Percentiles rank a stretch among this genome's conserved stretches.
Conservation (phyloP, 139 green algal genomes). For the Micractinium conductrix region DNA sequence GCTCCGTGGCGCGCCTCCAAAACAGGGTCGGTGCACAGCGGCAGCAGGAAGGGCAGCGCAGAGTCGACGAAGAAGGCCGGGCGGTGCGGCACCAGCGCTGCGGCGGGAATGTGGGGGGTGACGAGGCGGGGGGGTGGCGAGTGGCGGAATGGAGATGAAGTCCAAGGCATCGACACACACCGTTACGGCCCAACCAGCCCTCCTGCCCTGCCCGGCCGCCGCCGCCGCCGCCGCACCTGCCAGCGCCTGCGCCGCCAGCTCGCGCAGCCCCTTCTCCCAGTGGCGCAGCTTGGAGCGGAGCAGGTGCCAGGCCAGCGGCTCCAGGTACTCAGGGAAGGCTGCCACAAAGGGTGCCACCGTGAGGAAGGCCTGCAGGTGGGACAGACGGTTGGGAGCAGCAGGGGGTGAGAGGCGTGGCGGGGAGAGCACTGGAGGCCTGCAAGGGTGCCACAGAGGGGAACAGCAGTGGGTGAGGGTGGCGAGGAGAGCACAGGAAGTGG, state of each 20-base stretch:
- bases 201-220: background rate
- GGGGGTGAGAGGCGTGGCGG: background rate
- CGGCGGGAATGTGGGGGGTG: too few relatives aligned
- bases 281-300: slow-evolving; percentile 86
- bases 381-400: background rate
- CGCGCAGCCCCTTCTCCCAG: slow-evolving; percentile 89
- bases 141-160: too few relatives aligned
- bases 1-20: slow-evolving; percentile 87
- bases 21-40: slow-evolving; percentile 51
- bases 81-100: slow-evolving; percentile 67
- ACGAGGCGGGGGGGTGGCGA: too few relatives aligned
- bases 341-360: slow-evolving; percentile 70
- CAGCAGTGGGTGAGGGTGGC: background rate
- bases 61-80: slow-evolving; percentile 34
- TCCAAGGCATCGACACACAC: too few relatives aligned
- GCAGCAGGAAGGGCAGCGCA: slow-evolving; percentile 65
- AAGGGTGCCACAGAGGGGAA: background rate
- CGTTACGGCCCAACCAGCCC: background rate
- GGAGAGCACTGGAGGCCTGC: background rate
- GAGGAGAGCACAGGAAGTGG: background rate
- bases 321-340: slow-evolving; percentile 64
- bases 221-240: slow-evolving; percentile 12
- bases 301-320: slow-evolving; percentile 77
- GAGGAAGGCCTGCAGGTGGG: slow-evolving; percentile 63
- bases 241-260: slow-evolving; percentile 80